Evolutionary conservation across 352 stramenopile species (phyloP).

Genomic region (Globisporangium iwayamae): DNA sequence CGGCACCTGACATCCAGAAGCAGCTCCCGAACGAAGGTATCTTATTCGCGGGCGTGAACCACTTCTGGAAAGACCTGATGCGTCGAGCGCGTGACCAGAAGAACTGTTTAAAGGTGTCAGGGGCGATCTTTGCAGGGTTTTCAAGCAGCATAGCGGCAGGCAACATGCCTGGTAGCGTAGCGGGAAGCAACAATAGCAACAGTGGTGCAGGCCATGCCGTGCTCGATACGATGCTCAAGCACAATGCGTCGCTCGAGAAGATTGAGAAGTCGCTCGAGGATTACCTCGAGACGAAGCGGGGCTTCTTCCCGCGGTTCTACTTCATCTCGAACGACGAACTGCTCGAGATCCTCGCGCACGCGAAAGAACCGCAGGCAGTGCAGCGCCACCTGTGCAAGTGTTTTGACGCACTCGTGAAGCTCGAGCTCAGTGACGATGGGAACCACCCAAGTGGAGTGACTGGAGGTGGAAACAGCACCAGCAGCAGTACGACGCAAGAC

Average conservation of each 20-base stretch:
- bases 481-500: conserved; percentile 30
- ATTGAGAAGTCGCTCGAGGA: conserved; percentile 83
- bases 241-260: conserved; percentile 64
- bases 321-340: conserved; percentile 89
- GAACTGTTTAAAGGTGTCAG: conserved; percentile 64
- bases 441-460: conserved; percentile 5
- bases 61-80: conserved; percentile 84
- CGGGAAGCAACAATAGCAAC: not conserved
- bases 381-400: conserved; percentile 82
- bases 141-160: not conserved
- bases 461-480: not conserved
- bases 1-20: conserved; percentile 77
- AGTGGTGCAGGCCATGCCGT: conserved; percentile 35
- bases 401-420: conserved; percentile 76
- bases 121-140: conserved; percentile 31
- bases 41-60: conserved; percentile 57
- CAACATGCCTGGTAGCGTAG: conserved; percentile 2
- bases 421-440: conserved; percentile 65
- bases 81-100: conserved; percentile 52
- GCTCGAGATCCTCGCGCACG: conserved; percentile 78
- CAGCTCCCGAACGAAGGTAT: conserved; percentile 68
- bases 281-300: conserved; percentile 83
- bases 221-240: conserved; percentile 59
- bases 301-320: conserved; percentile 83
- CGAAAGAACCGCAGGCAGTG: conserved; percentile 73